These are phyloP conservation scores for Acidomyces sp. DNA, from an alignment of 495 filamentous ascomycete species.

Conservation along the genomic window DNA sequence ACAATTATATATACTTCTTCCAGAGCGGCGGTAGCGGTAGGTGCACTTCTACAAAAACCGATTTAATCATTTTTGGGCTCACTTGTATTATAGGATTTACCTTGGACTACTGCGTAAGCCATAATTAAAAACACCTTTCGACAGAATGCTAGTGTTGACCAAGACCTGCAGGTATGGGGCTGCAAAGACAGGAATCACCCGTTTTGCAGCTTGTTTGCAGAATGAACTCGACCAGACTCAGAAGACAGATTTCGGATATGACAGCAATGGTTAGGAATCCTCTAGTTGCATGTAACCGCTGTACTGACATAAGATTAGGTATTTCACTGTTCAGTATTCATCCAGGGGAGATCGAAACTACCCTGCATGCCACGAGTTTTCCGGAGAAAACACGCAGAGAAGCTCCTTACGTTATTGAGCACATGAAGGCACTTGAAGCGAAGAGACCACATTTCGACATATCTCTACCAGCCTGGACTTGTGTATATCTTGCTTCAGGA, in stretches of 20 bases:
- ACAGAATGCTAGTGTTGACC: too few species aligned
- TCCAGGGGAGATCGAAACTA: neutral
- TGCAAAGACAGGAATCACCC: neutral
- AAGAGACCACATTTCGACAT: neutral
- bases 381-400: neutral
- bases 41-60: too few species aligned
- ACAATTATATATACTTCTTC: neutral
- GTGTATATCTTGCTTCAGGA: neutral
- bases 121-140: too few species aligned
- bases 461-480: neutral
- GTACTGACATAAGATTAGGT: too few species aligned
- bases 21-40: neutral
- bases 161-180: too few species aligned
- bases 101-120: neutral
- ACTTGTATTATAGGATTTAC: too few species aligned
- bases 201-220: neutral
- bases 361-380: neutral
- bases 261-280: too few species aligned
- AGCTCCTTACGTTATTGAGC: neutral
- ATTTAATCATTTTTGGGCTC: too few species aligned
- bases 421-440: neutral
- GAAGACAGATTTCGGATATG: neutral
- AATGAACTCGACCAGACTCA: constrained; percentile 1
- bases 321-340: neutral
- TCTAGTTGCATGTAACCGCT: too few species aligned